Evolutionary conservation across 2,329 filamentous ascomycete species (phyloP), one percentile per base, ranked within the genome.

Genomic region (Chrysosporium queenslandicum): DNA sequence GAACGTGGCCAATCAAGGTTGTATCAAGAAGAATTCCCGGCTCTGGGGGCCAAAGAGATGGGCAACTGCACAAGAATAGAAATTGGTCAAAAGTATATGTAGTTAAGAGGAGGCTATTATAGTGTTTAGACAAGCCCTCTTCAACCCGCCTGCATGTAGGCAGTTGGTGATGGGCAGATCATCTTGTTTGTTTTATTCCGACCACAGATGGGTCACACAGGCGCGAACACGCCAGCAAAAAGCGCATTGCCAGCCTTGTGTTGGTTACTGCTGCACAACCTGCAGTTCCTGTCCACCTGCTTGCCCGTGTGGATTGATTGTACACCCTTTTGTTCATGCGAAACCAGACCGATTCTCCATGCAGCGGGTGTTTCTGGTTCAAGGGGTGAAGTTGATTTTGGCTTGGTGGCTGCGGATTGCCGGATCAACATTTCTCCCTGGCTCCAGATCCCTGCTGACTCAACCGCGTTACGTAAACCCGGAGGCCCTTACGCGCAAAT

Each of bases 1-100:
- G 43, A 51, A 51, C 49, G 49, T 51, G 49, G 49, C 39, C 49
- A 45, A 32, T 39, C 49, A 45, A 23, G 49, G 49, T 39, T 43
- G 32, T 43, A 41, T 30, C 14, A 42, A 50, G 14, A n/a, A 21
- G 27, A 14, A n/a, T n/a, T n/a, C 16, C 25, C 36, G 32, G 25
- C n/a, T 1, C 16, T 37, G 46, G 46, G 46, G 34, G 34, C 32
- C 8, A 40, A 48, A 40, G n/a, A 30, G 25, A 14, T 23, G 30
- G 45, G 18, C n/a, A 34, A 40, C 39, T 36, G 23, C 16, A 20
- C 43, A 12, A 23, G 8, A 46, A 46, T 34, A 34, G 43, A 46
- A 32, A 32, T 32, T 21, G 29, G 30, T 23, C 43, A 32, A 36
- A 43, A 36, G 21, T 25, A 27, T 32, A n/a, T 18, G 27, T 20